A percentile compares a stretch with the other conserved stretches of the same genome.
These are phyloP conservation scores for Diplodia mutila DNA, from an alignment of 2,329 filamentous ascomycete species.

Conservation along the genomic window DNA sequence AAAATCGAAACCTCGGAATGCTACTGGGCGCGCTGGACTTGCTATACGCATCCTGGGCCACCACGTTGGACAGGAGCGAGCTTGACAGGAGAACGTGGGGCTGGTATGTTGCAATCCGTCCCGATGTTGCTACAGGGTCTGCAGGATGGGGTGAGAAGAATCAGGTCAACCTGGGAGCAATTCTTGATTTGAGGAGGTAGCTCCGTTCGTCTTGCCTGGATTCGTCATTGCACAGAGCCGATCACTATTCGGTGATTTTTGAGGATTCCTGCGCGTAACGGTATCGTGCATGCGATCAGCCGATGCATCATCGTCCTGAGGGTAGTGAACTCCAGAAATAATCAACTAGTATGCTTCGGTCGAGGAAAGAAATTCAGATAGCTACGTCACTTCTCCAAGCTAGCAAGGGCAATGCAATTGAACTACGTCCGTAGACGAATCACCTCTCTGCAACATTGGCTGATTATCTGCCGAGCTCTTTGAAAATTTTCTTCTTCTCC, in stretches of 20 bases:
- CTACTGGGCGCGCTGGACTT: conserved; percentile 73
- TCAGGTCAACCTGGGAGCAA: conserved; percentile 65
- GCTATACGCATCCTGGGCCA: conserved; percentile 74
- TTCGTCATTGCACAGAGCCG: conserved; percentile 15
- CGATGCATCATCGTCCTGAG: neutral
- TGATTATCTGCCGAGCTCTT: neutral
- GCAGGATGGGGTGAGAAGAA: conserved; percentile 86
- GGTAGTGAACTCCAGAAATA: neutral
- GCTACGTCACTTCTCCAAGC: conserved; percentile 1
- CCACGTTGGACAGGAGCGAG: conserved; percentile 65
- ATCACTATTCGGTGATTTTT: neutral
- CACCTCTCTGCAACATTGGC: neutral
- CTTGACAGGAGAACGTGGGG: conserved; percentile 76
- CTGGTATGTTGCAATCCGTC: conserved; percentile 79
- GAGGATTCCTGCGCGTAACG: neutral
- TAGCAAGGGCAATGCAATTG: neutral
- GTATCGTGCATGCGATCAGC: neutral
- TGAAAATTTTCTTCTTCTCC: neutral
- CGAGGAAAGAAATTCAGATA: neutral
- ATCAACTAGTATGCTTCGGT: neutral
- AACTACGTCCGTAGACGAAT: neutral
- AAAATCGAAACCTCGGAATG: conserved; percentile 69
- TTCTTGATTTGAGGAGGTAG: conserved; percentile 44
- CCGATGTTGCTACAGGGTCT: conserved; percentile 73
- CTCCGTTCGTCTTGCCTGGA: neutral